Percentiles rank a stretch among this genome's conserved stretches.
phyloP scores from a whole-genome alignment of 2,329 filamentous ascomycete genomes.

The Lecanoromycetidae sp. region DNA sequence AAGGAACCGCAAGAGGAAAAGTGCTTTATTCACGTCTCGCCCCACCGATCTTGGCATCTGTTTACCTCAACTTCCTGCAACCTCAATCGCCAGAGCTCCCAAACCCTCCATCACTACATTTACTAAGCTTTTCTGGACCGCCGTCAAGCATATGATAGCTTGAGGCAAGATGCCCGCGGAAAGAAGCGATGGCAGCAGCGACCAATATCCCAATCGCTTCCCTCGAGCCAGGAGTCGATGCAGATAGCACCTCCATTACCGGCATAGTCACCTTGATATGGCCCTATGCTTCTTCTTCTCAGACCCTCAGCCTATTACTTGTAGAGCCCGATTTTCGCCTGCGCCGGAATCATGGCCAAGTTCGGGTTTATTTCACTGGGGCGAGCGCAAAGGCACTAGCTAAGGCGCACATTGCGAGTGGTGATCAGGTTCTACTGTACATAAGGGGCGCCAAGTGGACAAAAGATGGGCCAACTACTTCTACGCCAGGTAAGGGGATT shows the following conservation, averaged over 20 bases:
- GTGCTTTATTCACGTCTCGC: no score
- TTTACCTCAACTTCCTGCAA: background rate
- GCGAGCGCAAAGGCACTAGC: constrained; percentile 58
- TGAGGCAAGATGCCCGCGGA: background rate
- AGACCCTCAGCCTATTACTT: constrained; percentile 64
- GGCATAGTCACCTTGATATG: constrained; percentile 76
- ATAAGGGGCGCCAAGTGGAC: constrained; percentile 58
- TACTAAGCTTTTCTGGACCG: background rate
- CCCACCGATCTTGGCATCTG: background rate
- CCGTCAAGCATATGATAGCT: no score
- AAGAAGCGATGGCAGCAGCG: constrained; percentile 5
- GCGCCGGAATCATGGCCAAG: constrained; percentile 64
- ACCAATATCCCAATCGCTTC: constrained; percentile 29
- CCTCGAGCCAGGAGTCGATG: constrained; percentile 28
- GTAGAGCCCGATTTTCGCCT: constrained; percentile 75
- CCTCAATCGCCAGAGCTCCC: background rate
- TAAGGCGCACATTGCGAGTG: constrained; percentile 57
- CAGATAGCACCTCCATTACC: constrained; percentile 36
- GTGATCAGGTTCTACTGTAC: constrained; percentile 59
- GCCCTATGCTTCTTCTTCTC: constrained; percentile 74
- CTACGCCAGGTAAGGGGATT: constrained; percentile 45
- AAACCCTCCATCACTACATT: background rate
- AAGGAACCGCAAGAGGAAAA: no score
- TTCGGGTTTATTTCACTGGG: constrained; percentile 64
- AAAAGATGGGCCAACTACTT: constrained; percentile 38